Base-by-base conservation (phyloP, 305 asterid species). In the Fraxinus floribunda region DNA sequence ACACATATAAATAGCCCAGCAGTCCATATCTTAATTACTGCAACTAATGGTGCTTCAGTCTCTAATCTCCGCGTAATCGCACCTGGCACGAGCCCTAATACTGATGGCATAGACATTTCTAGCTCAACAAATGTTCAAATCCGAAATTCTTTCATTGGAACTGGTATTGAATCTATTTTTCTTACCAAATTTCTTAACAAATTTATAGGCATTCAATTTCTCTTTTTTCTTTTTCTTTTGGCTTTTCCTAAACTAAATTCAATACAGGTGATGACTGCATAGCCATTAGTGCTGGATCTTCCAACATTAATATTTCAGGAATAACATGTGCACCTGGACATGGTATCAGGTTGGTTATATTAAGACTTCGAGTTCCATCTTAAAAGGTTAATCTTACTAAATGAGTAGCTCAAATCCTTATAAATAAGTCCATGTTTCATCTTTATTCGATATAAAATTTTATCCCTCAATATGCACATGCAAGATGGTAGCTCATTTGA, bases 301-400 rank as follows among this genome's bases (percentile, higher is more conserved):
- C 93, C 16, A 82, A 88, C 11, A 66, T 92, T 74, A 80, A 83
- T 26, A 79, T 92, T 2, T 79, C 85, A 38, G 86, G 92, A 78
- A 83, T 92, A 60, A 84, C 87, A 79, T 92, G 97, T 41, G 97
- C 95, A 52, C 97, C 92, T 13, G 97, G 95, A 30, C 97, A 92
- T 62, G 95, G 95, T 20, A 92, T 92, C 83, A 92, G 94, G 93
- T 91, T 78, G 8, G 74, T 30, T 74, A 5, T 11, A 44, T 11
- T 44, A 44, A 44, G 16, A 44, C 1, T 44, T 44, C 55, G 5
- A 0, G 55, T 44, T 44, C n/a, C 5, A 44, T 44, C 5, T 44
- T 44, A 44, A 44, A 44, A 44, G 0, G 11, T 44, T 1, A 44
- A 44, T 0, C 1, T 36, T 36, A 36, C 7, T 36, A 36, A 35